These are phyloP conservation scores for Boletus sp. DNA, from an alignment of 768 basidiomycete genomes.

Conservation along the genomic window DNA sequence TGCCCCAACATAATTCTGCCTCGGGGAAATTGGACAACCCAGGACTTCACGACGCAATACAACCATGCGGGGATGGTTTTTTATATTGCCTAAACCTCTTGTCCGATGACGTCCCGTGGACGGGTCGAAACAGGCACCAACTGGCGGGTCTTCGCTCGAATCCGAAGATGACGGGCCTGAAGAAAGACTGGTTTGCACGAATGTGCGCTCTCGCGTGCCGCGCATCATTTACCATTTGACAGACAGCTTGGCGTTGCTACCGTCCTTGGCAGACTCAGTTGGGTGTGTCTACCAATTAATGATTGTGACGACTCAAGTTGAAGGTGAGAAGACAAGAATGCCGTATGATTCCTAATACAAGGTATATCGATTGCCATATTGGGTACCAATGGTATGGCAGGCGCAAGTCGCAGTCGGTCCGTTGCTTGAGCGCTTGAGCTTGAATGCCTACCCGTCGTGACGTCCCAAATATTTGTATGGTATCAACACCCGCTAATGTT, in stretches of 20 bases:
- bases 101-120: slow-evolving; percentile 6
- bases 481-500: too few species aligned
- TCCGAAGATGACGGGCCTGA: slow-evolving; percentile 7
- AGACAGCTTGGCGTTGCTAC: neutral
- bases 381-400: slow-evolving; percentile 17
- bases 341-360: slow-evolving; percentile 24
- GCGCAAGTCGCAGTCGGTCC: slow-evolving; percentile 14
- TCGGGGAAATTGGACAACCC: neutral
- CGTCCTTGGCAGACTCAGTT: slow-evolving; percentile 1
- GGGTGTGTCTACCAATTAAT: slow-evolving; percentile 1
- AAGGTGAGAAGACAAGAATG: slow-evolving; percentile 16
- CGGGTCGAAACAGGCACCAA: slow-evolving; percentile 15
- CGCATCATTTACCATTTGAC: slow-evolving; percentile 1
- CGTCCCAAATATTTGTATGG: too few species aligned
- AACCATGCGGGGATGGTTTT: slow-evolving; percentile 21
- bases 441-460: neutral
- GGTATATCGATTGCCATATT: slow-evolving; percentile 22
- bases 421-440: too few species aligned
- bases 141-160: slow-evolving; percentile 2
- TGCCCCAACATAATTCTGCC: neutral
- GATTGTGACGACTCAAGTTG: neutral
- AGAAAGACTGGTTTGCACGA: neutral
- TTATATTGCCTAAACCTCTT: slow-evolving; percentile 6
- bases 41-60: slow-evolving; percentile 15
- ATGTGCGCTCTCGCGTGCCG: slow-evolving; percentile 4